phyloP scores from a whole-genome alignment of 257 asterid genomes.

The Nemophila menziesii region DNA sequence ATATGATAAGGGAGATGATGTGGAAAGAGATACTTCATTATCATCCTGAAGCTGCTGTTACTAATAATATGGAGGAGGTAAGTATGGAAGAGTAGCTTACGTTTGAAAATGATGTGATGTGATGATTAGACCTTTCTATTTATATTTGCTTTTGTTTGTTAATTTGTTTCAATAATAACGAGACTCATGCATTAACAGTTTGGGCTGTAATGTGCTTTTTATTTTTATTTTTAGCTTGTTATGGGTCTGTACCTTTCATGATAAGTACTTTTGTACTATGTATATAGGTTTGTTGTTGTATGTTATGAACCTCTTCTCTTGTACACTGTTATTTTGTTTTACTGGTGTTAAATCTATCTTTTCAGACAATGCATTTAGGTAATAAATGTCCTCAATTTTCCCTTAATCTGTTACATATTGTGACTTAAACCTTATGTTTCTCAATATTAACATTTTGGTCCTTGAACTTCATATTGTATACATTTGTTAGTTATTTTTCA shows the following conservation, averaged over 20 bases:
- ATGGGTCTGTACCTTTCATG: constrained; percentile 14
- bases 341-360: neutral
- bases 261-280: constrained; percentile 18
- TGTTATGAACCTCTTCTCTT: constrained; percentile 6
- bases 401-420: too few species aligned
- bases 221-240: constrained; percentile 11
- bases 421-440: too few species aligned
- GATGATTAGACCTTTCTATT: constrained; percentile 2
- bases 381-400: too few species aligned
- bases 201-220: constrained; percentile 26
- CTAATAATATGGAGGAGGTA: constrained; percentile 19
- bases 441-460: too few species aligned
- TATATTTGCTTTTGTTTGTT: constrained; percentile 1
- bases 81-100: constrained; percentile 10
- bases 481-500: too few species aligned
- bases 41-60: constrained; percentile 36
- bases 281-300: constrained; percentile 30
- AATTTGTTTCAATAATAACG: constrained; percentile 16
- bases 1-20: constrained; percentile 48
- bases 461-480: too few species aligned
- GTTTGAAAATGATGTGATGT: constrained; percentile 3
- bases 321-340: neutral
- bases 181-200: constrained; percentile 24
- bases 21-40: constrained; percentile 48
- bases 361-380: neutral